A percentile compares a stretch with the other conserved stretches of the same genome.
Evolutionary conservation across 2,329 filamentous ascomycete species (phyloP).

Genomic region (Penicillium sp.): DNA sequence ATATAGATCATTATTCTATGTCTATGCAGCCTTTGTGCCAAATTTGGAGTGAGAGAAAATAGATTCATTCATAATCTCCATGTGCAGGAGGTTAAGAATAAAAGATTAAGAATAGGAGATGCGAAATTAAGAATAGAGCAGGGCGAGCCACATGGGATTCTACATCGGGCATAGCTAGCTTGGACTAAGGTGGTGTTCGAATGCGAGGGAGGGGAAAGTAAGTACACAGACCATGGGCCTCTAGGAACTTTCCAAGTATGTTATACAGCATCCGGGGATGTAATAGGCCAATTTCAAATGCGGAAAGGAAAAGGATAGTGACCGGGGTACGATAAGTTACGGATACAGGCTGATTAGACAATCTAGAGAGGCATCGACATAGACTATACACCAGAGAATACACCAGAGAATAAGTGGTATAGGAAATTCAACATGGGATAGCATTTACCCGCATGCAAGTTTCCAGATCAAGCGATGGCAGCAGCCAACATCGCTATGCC

Average conservation of each 20-base stretch:
- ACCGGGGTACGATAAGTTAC: neutral
- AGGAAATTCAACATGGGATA: constrained; percentile 4
- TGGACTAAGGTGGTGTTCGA: neutral
- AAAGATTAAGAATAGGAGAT: neutral
- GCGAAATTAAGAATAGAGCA: neutral
- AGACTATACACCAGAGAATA: too few relatives aligned
- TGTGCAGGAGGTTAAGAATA: too few relatives aligned
- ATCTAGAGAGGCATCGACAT: too few relatives aligned
- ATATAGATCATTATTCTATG: neutral
- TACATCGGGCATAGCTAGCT: neutral
- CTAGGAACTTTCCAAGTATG: neutral
- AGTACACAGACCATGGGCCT: constrained; percentile 3
- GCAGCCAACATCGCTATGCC: neutral
- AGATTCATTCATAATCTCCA: constrained; percentile 2
- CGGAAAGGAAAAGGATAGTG: neutral
- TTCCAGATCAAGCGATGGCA: constrained; percentile 3
- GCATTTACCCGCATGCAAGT: constrained; percentile 6
- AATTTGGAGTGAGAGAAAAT: constrained; percentile 10
- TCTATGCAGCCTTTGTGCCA: constrained; percentile 22
- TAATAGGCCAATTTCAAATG: constrained; percentile 11
- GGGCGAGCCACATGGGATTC: neutral
- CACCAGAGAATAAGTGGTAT: too few relatives aligned
- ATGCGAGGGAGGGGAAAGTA: neutral
- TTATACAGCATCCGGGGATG: constrained; percentile 13
- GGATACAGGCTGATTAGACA: neutral